Percentiles rank a stretch among this genome's conserved stretches.
Conservation (phyloP, 129 eudicot species). For the Rutidosis leptorrhynchoides region DNA sequence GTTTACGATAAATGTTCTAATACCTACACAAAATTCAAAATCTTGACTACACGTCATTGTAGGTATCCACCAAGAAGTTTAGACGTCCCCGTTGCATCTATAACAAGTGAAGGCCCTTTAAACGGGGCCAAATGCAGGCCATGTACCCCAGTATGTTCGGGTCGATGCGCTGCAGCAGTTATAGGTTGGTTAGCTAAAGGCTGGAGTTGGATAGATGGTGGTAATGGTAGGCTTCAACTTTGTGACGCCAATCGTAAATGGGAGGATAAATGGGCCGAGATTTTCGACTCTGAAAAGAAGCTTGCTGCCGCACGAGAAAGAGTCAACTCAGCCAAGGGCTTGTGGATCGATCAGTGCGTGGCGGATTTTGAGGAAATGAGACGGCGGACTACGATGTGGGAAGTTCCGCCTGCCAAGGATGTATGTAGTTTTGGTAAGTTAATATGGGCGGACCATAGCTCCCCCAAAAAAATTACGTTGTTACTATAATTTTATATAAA, state of each 20-base stretch:
- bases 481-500: too few relatives aligned
- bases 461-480: too few relatives aligned
- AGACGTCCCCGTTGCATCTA: conserved; percentile 75
- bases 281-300: conserved; percentile 64
- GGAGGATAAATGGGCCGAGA: conserved; percentile 73
- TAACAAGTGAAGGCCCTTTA: conserved; percentile 66
- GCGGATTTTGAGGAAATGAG: conserved; percentile 52
- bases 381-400: conserved; percentile 51
- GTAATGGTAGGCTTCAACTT: conserved; percentile 43
- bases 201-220: conserved; percentile 86
- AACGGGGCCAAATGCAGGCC: conserved; percentile 93
- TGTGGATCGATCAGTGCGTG: conserved; percentile 49
- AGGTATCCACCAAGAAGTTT: conserved; percentile 51
- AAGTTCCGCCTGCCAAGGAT: conserved; percentile 36
- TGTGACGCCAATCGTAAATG: conserved; percentile 69
- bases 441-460: too few relatives aligned
- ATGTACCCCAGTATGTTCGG: conserved; percentile 47
- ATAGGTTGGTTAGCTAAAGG: conserved; percentile 38
- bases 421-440: not conserved
- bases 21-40: too few relatives aligned
- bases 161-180: conserved; percentile 44
- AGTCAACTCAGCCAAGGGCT: conserved; percentile 16
- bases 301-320: conserved; percentile 48
- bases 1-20: conserved; percentile 21
- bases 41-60: too few relatives aligned